Base-by-base conservation (phyloP, 1,139 yeast genomes). In the Geotrichum australiense region DNA sequence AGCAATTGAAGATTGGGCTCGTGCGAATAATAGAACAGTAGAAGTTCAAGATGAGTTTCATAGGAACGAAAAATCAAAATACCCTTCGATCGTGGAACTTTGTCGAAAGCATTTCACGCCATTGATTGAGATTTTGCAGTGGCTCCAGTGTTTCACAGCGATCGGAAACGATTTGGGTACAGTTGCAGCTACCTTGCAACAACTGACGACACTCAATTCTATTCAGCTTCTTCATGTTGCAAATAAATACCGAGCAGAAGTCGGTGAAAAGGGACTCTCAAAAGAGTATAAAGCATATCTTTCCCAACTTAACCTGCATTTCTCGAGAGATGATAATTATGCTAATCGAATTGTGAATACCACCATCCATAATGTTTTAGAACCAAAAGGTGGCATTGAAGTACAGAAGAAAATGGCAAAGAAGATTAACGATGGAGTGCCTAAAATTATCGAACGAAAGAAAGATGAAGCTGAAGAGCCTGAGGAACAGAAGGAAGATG, bases 1-100 rank as follows among this genome's bases (percentile, higher is more conserved):
- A 0, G 75, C 84, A 2, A 65, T 91, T 38, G 96, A 91, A 60
- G 96, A 91, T 56, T 91, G 98, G 98, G 73, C 91, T 26, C 73
- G 94, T 47, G 71, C 82, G 3, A 91, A 85, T 56, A 82, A 85
- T 60, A 71, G 70, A 56, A 69, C 70, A 49, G 81, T 76, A 14
- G 56, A 58, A 23, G 29, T 37, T n/a, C 52, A 49, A 8, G 61
- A 60, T 43, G 57, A 71, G 65, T 59, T 58, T 42, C 47, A 51
- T 18, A 44, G 46, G 8, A 47, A 39, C 18, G 32, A 36, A 39
- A 54, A 54, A 15, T 50, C 57, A 1, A 53, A 42, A 54, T 57
- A 55, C 60, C 65, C 47, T 37, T 66, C 63, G 29, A 55, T 57
- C 29, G 54, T 56, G 18, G 64, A 70, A 44, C 72, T 84, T 28